phyloP scores from a whole-genome alignment of 2,329 filamentous ascomycete genomes.

The Lachnum nothofagi region DNA sequence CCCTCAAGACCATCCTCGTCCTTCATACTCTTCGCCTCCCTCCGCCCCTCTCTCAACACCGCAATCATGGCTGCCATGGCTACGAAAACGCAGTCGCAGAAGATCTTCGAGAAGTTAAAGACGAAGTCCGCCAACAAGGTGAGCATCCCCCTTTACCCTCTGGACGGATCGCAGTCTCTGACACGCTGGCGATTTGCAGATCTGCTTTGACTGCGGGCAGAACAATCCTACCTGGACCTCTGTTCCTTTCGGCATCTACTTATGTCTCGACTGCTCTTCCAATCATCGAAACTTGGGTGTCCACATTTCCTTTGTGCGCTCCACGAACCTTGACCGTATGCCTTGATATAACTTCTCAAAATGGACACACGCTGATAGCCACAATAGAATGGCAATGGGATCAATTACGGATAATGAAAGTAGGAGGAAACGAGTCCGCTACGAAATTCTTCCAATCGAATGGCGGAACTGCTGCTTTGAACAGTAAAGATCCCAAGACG shows the following conservation, averaged over 20 bases:
- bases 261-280: slow-evolving; percentile 95
- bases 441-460: slow-evolving; percentile 98
- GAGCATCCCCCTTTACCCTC: slow-evolving; percentile 29
- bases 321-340: slow-evolving; percentile 96
- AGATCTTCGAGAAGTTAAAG: slow-evolving; percentile 97
- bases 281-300: slow-evolving; percentile 97
- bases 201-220: slow-evolving; percentile 96
- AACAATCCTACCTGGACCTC: slow-evolving; percentile 99
- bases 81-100: slow-evolving; percentile 89
- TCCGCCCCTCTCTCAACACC: not conserved
- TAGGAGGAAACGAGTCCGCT: slow-evolving; percentile 94
- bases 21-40: not conserved
- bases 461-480: slow-evolving; percentile 85
- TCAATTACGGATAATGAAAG: slow-evolving; percentile 94
- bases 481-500: slow-evolving; percentile 92
- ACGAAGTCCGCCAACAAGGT: slow-evolving; percentile 93
- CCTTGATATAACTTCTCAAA: slow-evolving; percentile 26
- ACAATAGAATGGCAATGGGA: slow-evolving; percentile 92
- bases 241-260: slow-evolving; percentile 92
- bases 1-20: not conserved
- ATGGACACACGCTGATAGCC: slow-evolving; percentile 22
- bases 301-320: slow-evolving; percentile 98
- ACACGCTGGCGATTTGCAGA: slow-evolving; percentile 44
- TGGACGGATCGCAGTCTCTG: slow-evolving; percentile 11
- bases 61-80: slow-evolving; percentile 60